These are phyloP conservation scores for Metarhizium guizhouense DNA, from an alignment of 2,329 filamentous ascomycete genomes.

Conservation along the genomic window DNA sequence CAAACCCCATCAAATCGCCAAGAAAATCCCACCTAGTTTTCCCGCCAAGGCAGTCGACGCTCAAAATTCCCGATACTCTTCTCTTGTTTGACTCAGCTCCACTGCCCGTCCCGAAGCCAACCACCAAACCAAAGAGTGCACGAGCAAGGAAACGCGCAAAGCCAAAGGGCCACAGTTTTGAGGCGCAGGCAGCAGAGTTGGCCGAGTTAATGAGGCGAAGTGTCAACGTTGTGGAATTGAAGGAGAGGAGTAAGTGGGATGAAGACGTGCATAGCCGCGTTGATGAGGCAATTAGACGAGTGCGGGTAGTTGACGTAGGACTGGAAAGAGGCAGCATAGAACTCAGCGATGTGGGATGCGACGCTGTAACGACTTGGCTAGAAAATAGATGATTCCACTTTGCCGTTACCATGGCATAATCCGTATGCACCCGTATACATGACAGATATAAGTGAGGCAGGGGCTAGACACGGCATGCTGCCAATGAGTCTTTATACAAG, in stretches of 20 bases:
- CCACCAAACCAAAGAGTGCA: conserved; percentile 4
- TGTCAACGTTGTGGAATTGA: conserved; percentile 35
- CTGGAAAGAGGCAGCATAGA: conserved; percentile 16
- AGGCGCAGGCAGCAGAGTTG: conserved; percentile 38
- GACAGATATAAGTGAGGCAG: neutral
- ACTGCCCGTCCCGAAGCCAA: conserved; percentile 9
- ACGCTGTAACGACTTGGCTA: conserved; percentile 22
- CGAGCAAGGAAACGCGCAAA: conserved; percentile 11
- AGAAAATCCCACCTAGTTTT: conserved; percentile 36
- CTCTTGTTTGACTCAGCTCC: conserved; percentile 34
- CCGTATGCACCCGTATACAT: neutral
- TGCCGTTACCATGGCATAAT: neutral
- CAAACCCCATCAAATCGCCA: conserved; percentile 17
- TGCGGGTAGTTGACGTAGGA: conserved; percentile 30
- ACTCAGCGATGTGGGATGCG: conserved; percentile 18
- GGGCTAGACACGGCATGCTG: too few species aligned
- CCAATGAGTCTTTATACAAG: too few species aligned
- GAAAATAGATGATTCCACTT: neutral
- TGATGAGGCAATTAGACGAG: conserved; percentile 25
- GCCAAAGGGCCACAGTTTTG: conserved; percentile 31
- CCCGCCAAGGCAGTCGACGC: conserved; percentile 36
- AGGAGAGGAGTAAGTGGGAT: conserved; percentile 32
- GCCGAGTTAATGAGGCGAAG: conserved; percentile 39
- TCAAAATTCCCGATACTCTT: conserved; percentile 40
- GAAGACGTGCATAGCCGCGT: conserved; percentile 24